Conservation (phyloP, 352 stramenopile species). For the Phytophthora melonis region DNA sequence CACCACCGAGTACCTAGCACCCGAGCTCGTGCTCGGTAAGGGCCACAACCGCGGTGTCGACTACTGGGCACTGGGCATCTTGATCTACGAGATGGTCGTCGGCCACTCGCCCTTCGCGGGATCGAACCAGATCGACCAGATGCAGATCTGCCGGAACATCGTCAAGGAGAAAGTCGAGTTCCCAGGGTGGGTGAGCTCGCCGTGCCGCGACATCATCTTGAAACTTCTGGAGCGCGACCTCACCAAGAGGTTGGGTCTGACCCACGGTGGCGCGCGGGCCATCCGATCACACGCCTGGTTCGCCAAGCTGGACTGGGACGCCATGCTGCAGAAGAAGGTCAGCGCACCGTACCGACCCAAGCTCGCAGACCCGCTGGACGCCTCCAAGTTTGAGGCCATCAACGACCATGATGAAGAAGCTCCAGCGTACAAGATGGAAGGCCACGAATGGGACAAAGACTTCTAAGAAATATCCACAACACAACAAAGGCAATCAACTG, state of each 20-base stretch:
- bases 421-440: conserved; percentile 67
- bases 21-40: conserved; percentile 92
- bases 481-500: conserved; percentile 4
- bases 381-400: conserved; percentile 93
- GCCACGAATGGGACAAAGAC: conserved; percentile 81
- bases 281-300: conserved; percentile 95
- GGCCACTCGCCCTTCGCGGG: conserved; percentile 93
- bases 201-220: conserved; percentile 85
- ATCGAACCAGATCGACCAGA: conserved; percentile 85
- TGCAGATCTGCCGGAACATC: conserved; percentile 97
- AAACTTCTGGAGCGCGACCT: conserved; percentile 90
- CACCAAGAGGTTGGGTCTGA: conserved; percentile 90
- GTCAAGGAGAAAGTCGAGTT: conserved; percentile 95
- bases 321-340: conserved; percentile 90
- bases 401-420: conserved; percentile 60
- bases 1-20: conserved; percentile 93
- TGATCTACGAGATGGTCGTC: conserved; percentile 97
- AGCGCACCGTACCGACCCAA: conserved; percentile 90
- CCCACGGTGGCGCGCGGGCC: conserved; percentile 87
- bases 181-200: conserved; percentile 76
- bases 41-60: conserved; percentile 97
- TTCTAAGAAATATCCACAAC: conserved; percentile 58
- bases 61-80: conserved; percentile 96
- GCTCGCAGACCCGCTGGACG: conserved; percentile 91
- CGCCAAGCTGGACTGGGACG: conserved; percentile 87